Evolutionary conservation across 1,284 basidiomycete genomes (phyloP).

Genomic region (Porogramme epimiltina): DNA sequence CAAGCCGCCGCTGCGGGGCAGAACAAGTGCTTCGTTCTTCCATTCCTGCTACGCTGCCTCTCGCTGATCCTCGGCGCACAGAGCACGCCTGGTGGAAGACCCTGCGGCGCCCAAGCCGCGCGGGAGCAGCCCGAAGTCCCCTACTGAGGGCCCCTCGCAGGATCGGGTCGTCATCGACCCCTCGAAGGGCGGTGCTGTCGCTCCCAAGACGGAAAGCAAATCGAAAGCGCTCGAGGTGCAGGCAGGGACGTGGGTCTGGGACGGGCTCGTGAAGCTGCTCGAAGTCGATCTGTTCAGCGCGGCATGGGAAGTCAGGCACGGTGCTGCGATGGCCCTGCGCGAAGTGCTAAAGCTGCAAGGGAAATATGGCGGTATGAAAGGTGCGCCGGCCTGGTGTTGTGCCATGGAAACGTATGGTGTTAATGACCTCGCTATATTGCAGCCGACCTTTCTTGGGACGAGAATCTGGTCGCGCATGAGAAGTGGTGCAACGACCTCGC

Average conservation of each 20-base stretch:
- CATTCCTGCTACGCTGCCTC: background rate
- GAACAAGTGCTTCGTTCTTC: conserved; percentile 50
- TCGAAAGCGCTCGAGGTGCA: conserved; percentile 73
- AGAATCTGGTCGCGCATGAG: conserved; percentile 74
- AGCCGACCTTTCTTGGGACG: conserved; percentile 36
- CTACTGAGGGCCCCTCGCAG: conserved; percentile 44
- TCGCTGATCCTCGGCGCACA: conserved; percentile 39
- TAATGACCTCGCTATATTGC: too few species aligned
- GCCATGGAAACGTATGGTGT: too few species aligned
- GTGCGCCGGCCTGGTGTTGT: conserved; percentile 43
- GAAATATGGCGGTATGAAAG: conserved; percentile 78
- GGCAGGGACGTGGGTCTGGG: conserved; percentile 88
- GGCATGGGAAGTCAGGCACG: conserved; percentile 94
- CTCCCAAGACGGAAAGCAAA: conserved; percentile 72
- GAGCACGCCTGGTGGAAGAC: conserved; percentile 69
- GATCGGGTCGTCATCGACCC: conserved; percentile 72
- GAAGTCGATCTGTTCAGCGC: conserved; percentile 87
- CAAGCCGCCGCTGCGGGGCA: conserved; percentile 55
- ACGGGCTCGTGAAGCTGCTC: conserved; percentile 80
- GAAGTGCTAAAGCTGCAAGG: conserved; percentile 91
- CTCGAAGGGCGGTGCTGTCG: conserved; percentile 78
- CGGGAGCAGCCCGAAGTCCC: conserved; percentile 56
- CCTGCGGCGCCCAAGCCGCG: conserved; percentile 38
- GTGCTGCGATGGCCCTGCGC: conserved; percentile 89
- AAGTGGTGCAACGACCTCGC: conserved; percentile 90